These are phyloP conservation scores for Colletotrichum sp. DNA, from an alignment of 2,329 filamentous ascomycete genomes.

Conservation along the genomic window DNA sequence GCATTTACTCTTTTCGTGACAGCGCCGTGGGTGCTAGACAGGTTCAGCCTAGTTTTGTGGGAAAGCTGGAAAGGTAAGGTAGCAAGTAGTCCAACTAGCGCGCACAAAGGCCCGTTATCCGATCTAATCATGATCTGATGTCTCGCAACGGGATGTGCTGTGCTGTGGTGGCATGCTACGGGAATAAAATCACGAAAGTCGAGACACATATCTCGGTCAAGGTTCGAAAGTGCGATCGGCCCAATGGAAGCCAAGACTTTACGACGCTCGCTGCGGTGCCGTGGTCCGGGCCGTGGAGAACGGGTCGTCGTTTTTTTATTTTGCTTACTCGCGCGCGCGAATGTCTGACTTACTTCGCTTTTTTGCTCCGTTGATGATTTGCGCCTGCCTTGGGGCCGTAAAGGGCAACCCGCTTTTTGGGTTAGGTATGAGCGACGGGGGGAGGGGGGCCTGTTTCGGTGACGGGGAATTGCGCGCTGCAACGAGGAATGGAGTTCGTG, in stretches of 20 bases:
- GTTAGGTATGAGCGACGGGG: neutral
- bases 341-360: neutral
- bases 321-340: neutral
- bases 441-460: neutral
- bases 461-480: neutral
- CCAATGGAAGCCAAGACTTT: neutral
- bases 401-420: neutral
- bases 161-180: neutral
- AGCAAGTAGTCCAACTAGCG: neutral
- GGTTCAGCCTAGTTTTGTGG: neutral
- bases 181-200: neutral
- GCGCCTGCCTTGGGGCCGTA: neutral
- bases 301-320: neutral
- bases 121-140: neutral
- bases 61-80: neutral
- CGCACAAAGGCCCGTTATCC: neutral
- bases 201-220: neutral
- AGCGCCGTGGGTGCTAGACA: neutral
- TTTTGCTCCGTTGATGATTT: neutral
- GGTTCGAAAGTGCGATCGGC: neutral
- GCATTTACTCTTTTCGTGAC: neutral
- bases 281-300: slow-evolving; percentile 1
- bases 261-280: neutral
- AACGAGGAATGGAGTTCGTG: neutral
- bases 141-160: neutral